phyloP scores from a whole-genome alignment of 306 rosid genomes.

The Trifolium fragiferum region DNA sequence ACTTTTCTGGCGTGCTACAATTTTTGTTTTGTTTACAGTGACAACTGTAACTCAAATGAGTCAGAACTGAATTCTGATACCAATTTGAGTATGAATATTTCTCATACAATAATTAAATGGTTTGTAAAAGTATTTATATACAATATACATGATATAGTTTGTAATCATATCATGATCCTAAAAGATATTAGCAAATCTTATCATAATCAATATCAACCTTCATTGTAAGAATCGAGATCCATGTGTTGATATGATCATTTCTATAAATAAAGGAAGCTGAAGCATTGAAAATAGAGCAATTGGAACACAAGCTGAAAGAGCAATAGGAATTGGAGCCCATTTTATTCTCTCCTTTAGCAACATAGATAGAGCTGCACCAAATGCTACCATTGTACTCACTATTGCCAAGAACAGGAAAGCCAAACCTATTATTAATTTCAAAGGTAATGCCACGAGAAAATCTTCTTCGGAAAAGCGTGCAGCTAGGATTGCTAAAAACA shows the following conservation, averaged over 20 bases:
- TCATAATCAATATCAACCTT: neutral
- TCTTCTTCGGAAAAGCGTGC: neutral
- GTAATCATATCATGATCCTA: too few relatives aligned
- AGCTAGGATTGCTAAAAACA: constrained; percentile 48
- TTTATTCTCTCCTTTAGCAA: constrained; percentile 31
- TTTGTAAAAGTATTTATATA: too few relatives aligned
- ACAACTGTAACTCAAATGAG: neutral
- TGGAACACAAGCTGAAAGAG: neutral
- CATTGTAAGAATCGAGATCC: neutral
- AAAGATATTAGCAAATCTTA: too few relatives aligned
- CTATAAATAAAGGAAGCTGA: neutral
- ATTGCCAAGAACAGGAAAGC: constrained; percentile 52
- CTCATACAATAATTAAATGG: too few relatives aligned
- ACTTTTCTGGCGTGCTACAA: too few relatives aligned
- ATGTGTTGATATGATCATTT: neutral
- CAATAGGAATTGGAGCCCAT: constrained; percentile 8
- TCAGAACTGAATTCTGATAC: neutral
- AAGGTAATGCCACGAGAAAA: constrained; percentile 37
- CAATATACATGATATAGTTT: too few relatives aligned
- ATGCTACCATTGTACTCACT: constrained; percentile 51
- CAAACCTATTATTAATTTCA: constrained; percentile 52
- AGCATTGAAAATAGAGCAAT: neutral
- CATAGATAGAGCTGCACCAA: constrained; percentile 51
- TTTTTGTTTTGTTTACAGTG: too few relatives aligned
- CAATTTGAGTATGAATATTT: neutral